Base-by-base conservation (phyloP, 495 filamentous ascomycete species). In the Aspergillus biplanus region DNA sequence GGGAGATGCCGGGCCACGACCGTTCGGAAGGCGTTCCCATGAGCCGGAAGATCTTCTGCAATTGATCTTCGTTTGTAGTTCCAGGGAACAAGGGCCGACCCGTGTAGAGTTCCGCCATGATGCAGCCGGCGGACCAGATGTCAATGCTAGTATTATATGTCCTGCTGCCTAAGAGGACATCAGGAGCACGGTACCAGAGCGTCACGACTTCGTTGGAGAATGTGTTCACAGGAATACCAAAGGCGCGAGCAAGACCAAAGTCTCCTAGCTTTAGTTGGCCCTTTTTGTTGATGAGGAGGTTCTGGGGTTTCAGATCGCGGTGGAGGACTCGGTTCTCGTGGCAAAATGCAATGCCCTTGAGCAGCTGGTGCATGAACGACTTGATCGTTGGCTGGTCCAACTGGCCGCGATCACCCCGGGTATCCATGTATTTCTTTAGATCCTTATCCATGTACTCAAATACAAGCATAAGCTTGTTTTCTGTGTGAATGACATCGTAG, bases 341-440 rank as follows among this genome's bases (percentile, higher is more conserved):
- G 75, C 93, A 98, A 73, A 98, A 98, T 39, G 92, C 93, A 71
- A 97, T 97, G 39, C 94, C 93, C 69, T 90, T 87, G 44, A 98
- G 84, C 15, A 98, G 86, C 75, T 98, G 93, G 78, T 92, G 90
- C 92, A 97, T 97, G 84, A 97, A 98, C 31, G 90, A 94, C 77
- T 97, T 98, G 82, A 98, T 96, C 44, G 90, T 92, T 44, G 82
- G 76, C 34, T 91, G 90, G 71, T 93, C 90, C 46, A 98, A 79
- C 27, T 90, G 89, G 33, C 94, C 93, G 58, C 91, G 84, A 49
- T 94, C 89, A 66, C 91, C 90, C 33, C 90, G 85, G 16, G 87
- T 88, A 69, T 99, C 95, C 95, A 99, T 99, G 78, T 97, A 98
- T 73, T 94, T 95, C 83, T 99, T 99, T n/a, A 99, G 81, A 70